These are phyloP conservation scores for Penicillium lagena DNA, from an alignment of 495 filamentous ascomycete genomes.

Conservation along the genomic window DNA sequence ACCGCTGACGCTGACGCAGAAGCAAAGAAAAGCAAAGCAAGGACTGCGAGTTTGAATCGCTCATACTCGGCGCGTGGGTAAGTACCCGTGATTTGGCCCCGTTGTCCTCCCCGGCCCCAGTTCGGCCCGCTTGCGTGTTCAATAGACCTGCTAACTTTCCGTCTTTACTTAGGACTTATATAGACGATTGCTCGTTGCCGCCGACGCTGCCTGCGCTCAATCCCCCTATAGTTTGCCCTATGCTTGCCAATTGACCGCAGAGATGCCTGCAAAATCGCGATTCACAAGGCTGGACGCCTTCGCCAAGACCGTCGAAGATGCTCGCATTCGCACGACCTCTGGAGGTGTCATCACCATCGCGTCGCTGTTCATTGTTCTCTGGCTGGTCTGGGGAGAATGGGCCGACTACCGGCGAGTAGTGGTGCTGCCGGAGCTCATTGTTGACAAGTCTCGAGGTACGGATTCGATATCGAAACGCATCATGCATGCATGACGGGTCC, in stretches of 20 bases:
- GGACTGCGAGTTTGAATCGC: conserved; percentile 10
- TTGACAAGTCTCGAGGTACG: conserved; percentile 90
- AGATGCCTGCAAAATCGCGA: conserved; percentile 61
- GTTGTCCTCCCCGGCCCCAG: not conserved
- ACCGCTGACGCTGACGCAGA: too few species aligned
- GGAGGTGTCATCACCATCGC: conserved; percentile 92
- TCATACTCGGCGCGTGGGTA: not conserved
- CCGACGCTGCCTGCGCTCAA: not conserved
- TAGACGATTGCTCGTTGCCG: not conserved
- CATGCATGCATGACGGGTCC: not conserved
- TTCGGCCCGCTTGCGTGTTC: conserved; percentile 12
- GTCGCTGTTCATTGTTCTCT: conserved; percentile 79
- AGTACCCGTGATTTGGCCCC: not conserved
- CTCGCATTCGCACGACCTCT: conserved; percentile 91
- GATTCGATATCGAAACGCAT: not conserved
- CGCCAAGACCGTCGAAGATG: conserved; percentile 98
- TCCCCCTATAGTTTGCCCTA: conserved; percentile 8
- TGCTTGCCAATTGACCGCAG: conserved; percentile 23
- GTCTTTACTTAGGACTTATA: not conserved
- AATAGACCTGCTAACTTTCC: conserved; percentile 5
- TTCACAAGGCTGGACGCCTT: conserved; percentile 97
- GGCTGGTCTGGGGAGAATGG: conserved; percentile 93
- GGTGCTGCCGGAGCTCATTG: conserved; percentile 86
- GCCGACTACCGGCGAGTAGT: conserved; percentile 80
- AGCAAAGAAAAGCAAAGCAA: not conserved